A percentile compares a stretch with the other conserved stretches of the same genome.
Evolutionary conservation across 2,329 filamentous ascomycete genomes (phyloP).

Genomic region (Basipetospora sp.): DNA sequence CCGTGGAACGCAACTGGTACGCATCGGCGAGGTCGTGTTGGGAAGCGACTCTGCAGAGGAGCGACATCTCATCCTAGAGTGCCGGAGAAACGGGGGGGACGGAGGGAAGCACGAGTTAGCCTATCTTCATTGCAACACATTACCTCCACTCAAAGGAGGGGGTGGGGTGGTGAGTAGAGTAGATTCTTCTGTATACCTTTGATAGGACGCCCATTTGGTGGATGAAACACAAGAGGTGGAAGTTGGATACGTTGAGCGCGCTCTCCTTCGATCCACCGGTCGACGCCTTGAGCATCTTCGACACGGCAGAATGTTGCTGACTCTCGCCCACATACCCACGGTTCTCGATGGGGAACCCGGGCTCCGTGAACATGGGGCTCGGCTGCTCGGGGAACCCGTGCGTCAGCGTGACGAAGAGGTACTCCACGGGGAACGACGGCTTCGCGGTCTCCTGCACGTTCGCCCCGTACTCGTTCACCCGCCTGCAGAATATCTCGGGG

Average conservation of each 20-base stretch:
- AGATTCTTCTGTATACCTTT: constrained; percentile 46
- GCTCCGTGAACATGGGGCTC: constrained; percentile 59
- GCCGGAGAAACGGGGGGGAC: constrained; percentile 7
- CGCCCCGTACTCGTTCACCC: constrained; percentile 88
- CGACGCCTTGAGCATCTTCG: constrained; percentile 51
- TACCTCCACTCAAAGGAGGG: background rate
- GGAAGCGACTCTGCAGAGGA: constrained; percentile 73
- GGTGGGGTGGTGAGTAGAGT: too few species aligned
- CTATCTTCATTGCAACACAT: background rate
- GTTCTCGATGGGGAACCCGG: constrained; percentile 80
- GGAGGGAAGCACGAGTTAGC: constrained; percentile 7
- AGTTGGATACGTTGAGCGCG: constrained; percentile 67
- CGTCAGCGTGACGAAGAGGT: constrained; percentile 85
- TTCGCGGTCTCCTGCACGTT: constrained; percentile 97
- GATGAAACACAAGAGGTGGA: constrained; percentile 83
- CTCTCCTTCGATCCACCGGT: constrained; percentile 46
- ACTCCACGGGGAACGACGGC: constrained; percentile 89
- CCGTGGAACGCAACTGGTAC: constrained; percentile 68
- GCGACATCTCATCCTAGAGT: constrained; percentile 66
- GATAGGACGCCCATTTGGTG: constrained; percentile 66
- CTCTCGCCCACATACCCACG: constrained; percentile 71
- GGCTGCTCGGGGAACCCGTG: constrained; percentile 82
- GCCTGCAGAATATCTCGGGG: constrained; percentile 90
- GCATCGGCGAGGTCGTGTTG: constrained; percentile 67
- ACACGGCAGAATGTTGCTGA: constrained; percentile 59